Evolutionary conservation across 768 basidiomycete species (phyloP), one percentile per base, ranked within the genome.

Genomic region (Pleurotus giganteus): DNA sequence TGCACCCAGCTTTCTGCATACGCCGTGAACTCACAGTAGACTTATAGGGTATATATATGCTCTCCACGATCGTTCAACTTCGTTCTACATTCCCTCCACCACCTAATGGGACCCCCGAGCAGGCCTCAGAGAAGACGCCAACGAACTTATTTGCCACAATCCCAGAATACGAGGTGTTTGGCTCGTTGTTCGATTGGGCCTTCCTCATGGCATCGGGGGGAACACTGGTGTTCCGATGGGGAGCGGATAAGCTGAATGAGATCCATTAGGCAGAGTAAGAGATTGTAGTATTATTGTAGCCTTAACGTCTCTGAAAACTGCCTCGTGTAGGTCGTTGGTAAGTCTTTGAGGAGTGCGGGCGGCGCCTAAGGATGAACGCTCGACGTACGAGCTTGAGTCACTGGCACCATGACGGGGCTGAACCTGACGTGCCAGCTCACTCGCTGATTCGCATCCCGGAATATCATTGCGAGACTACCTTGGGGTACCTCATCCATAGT

Each of bases 41-140:
- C 43, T 53, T n/a, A 24, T 59, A 93, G 91, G 88, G 86, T 9
- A 87, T 89, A 39, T 94, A 94, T 65, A 80, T 93, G 31, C 80
- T 94, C 26, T 86, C 89, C 3, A 93, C 90, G 0, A 71, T 93
- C 45, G 84, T 93, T 11, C 91, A 94, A 66, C 76, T 94, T 43
- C 86, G 91, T 36, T 84, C 85, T 24, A 85, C 86, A 9, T 91
- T 94, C 66, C 91, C 91, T 2, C 84, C 84, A 0, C 81, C 84
- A 1, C 66, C 77, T 1, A 41, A 60, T 21, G 47, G 26, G 39
- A 43, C 56, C 36, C 51, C 43, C 34, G 55, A 41, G 13, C 53
- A 56, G 9, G 57, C 56, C 9, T 17, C 13, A 29, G 49, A 37
- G 15, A 24, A 34, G 26, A 19, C 23, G 8, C 47, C 57, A 15